Evolutionary conservation across 1,284 basidiomycete species (phyloP).

Genomic region (Leccinum colubrinum): DNA sequence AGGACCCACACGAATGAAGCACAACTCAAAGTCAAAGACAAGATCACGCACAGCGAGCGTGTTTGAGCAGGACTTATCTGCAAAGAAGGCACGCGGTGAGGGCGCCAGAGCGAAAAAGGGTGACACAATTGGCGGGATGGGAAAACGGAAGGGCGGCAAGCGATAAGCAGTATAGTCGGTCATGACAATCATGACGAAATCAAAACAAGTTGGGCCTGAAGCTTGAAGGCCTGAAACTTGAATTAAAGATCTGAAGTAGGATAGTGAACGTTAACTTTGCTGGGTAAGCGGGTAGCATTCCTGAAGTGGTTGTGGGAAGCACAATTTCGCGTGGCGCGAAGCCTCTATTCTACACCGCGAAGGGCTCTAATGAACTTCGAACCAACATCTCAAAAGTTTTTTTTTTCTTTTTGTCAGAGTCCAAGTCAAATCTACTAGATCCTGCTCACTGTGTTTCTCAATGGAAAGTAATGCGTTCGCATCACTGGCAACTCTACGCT

Average conservation of each 20-base stretch:
- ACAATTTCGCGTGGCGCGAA: slow-evolving; percentile 29
- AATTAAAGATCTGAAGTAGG: not conserved
- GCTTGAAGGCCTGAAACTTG: not conserved
- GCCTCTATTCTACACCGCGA: slow-evolving; percentile 19
- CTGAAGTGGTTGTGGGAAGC: slow-evolving; percentile 20
- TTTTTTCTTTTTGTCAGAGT: not conserved
- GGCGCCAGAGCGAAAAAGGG: slow-evolving; percentile 49
- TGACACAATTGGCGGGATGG: slow-evolving; percentile 47
- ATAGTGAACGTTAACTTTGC: not conserved
- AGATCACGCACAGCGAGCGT: slow-evolving; percentile 22
- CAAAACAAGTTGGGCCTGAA: not conserved
- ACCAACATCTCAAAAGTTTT: slow-evolving; percentile 13
- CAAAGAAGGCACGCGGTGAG: slow-evolving; percentile 32
- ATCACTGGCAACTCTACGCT: slow-evolving; percentile 54
- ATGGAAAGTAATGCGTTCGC: slow-evolving; percentile 52
- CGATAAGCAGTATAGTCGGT: slow-evolving; percentile 26
- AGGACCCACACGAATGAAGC: slow-evolving; percentile 14
- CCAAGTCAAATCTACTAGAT: not conserved
- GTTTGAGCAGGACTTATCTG: slow-evolving; percentile 45
- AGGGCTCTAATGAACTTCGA: slow-evolving; percentile 22
- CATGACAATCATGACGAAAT: not conserved
- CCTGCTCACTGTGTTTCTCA: not conserved
- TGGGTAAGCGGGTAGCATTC: not conserved
- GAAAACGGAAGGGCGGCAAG: slow-evolving; percentile 45
- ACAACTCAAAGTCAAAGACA: slow-evolving; percentile 20